These are phyloP conservation scores for Aspergillus incahuasiensis DNA, from an alignment of 495 filamentous ascomycete genomes.

Conservation along the genomic window DNA sequence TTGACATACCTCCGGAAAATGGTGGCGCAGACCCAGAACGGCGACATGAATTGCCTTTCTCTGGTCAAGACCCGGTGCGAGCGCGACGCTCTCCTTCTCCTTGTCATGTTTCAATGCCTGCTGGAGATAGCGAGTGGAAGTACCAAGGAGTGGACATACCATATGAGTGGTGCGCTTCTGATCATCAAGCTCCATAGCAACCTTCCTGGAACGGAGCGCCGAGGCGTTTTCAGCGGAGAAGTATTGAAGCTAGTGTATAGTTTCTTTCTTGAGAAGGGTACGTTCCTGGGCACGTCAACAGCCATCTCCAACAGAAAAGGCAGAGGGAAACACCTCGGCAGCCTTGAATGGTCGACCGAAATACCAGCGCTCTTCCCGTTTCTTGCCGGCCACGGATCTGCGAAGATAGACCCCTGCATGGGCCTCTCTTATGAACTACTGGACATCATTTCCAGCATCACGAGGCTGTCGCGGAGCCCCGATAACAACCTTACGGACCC, in stretches of 20 bases:
- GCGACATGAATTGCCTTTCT: neutral
- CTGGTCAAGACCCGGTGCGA: neutral
- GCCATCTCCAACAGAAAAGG: neutral
- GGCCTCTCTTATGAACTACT: neutral
- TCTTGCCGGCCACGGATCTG: neutral
- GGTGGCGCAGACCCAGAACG: neutral
- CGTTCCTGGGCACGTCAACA: neutral
- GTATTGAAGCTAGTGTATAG: neutral
- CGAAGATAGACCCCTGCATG: constrained; percentile 6
- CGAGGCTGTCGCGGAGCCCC: neutral
- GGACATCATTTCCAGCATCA: neutral
- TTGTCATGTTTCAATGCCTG: constrained; percentile 3
- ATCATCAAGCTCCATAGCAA: constrained; percentile 1
- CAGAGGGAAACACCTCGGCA: neutral
- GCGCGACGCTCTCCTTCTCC: neutral
- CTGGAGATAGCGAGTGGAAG: constrained; percentile 5
- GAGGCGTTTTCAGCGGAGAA: neutral
- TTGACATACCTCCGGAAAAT: constrained; percentile 3
- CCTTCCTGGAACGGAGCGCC: neutral
- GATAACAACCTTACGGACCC: neutral
- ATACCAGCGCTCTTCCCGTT: neutral
- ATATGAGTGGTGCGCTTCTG: constrained; percentile 1
- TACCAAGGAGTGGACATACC: constrained; percentile 5
- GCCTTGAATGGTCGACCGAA: neutral
- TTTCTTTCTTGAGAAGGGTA: constrained; percentile 4